phyloP scores from a whole-genome alignment of 2,329 filamentous ascomycete species.

The Aureobasidium leucospermi region DNA sequence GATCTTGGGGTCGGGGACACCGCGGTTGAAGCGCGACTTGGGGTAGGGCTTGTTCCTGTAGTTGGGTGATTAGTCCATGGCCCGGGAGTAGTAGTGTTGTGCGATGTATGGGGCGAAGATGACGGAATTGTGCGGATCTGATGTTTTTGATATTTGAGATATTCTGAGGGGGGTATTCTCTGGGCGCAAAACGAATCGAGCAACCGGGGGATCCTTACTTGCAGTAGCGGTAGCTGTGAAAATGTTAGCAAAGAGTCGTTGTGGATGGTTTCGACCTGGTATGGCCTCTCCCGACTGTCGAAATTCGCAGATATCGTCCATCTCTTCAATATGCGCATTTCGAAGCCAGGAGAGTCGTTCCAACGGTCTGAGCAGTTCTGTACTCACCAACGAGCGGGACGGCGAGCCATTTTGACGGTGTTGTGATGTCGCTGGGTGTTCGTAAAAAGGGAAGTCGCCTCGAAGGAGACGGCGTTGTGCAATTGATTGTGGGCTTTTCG shows the following conservation, averaged over 20 bases:
- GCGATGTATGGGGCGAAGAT: not conserved
- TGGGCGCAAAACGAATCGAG: not conserved
- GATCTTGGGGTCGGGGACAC: conserved; percentile 75
- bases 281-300: not conserved
- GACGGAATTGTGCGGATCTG: not conserved
- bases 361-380: not conserved
- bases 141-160: too few relatives aligned
- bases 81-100: too few relatives aligned
- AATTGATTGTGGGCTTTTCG: not conserved
- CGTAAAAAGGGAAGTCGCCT: not conserved
- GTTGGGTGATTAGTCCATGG: conserved; percentile 1
- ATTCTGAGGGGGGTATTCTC: too few relatives aligned
- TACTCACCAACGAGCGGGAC: conserved; percentile 77
- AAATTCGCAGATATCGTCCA: not conserved
- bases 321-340: not conserved
- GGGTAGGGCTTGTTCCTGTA: conserved; percentile 64
- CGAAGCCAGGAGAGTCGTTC: conserved; percentile 41
- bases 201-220: conserved; percentile 71
- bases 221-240: conserved; percentile 64
- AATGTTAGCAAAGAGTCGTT: conserved; percentile 5
- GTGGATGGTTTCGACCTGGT: not conserved
- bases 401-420: conserved; percentile 93
- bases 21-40: conserved; percentile 99
- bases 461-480: not conserved
- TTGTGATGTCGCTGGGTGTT: conserved; percentile 42